Percentiles rank a stretch among this genome's conserved stretches.
Conservation (phyloP, 2,329 filamentous ascomycete genomes). For the Hypoxylon sp. region DNA sequence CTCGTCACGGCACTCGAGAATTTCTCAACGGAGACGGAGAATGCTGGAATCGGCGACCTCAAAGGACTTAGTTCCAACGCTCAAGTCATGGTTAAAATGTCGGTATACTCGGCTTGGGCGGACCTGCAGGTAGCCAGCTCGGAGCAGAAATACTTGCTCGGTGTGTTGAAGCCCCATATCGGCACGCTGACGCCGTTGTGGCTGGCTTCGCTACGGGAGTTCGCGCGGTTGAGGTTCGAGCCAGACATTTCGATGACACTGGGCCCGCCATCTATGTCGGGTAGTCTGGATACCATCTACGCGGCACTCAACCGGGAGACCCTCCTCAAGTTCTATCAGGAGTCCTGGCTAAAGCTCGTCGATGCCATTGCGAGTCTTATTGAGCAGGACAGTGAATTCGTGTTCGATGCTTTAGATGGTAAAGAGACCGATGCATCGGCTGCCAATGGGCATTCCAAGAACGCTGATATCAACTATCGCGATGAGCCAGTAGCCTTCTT, state of each 20-base stretch:
- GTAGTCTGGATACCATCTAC: slow-evolving; percentile 92
- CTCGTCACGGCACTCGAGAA: slow-evolving; percentile 91
- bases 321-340: slow-evolving; percentile 93
- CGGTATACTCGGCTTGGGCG: slow-evolving; percentile 96
- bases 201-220: slow-evolving; percentile 93
- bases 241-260: slow-evolving; percentile 95
- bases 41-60: slow-evolving; percentile 90
- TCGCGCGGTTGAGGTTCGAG: slow-evolving; percentile 92
- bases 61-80: slow-evolving; percentile 95
- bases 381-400: slow-evolving; percentile 96
- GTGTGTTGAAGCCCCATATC: slow-evolving; percentile 91
- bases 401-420: slow-evolving; percentile 95
- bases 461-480: slow-evolving; percentile 92
- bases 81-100: slow-evolving; percentile 98
- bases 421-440: slow-evolving; percentile 69
- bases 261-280: slow-evolving; percentile 82
- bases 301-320: slow-evolving; percentile 95
- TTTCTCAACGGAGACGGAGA: slow-evolving; percentile 84
- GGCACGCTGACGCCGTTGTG: slow-evolving; percentile 91
- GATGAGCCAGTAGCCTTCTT: slow-evolving; percentile 99
- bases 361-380: slow-evolving; percentile 98
- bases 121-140: slow-evolving; percentile 94
- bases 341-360: slow-evolving; percentile 95
- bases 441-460: slow-evolving; percentile 67
- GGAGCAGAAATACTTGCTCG: slow-evolving; percentile 88